A percentile compares a stretch with the other conserved stretches of the same genome.
phyloP scores from a whole-genome alignment of 2,329 filamentous ascomycete species.

The Talaromyces marneffei region DNA sequence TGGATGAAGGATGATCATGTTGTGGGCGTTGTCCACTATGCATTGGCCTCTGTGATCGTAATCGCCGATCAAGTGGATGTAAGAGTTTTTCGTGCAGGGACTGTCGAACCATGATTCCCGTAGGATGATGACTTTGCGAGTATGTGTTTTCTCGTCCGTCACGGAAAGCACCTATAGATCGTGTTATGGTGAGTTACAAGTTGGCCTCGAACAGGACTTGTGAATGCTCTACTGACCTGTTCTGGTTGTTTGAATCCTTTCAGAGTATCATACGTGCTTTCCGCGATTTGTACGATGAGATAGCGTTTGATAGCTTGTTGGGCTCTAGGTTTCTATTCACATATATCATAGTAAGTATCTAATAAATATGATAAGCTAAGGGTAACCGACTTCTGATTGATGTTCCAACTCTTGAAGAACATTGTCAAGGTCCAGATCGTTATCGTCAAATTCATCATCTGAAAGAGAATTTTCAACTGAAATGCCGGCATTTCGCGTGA shows the following conservation, averaged over 20 bases:
- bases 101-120: conserved; percentile 85
- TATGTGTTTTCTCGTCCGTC: conserved; percentile 66
- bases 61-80: conserved; percentile 78
- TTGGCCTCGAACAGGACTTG: background rate
- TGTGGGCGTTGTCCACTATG: conserved; percentile 73
- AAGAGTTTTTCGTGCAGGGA: conserved; percentile 65
- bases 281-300: conserved; percentile 67
- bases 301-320: conserved; percentile 77
- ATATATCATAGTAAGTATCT: conserved; percentile 56
- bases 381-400: conserved; percentile 61
- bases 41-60: conserved; percentile 68
- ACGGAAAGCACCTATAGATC: conserved; percentile 65
- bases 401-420: conserved; percentile 56
- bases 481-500: background rate
- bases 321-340: conserved; percentile 59
- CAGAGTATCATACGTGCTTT: conserved; percentile 61
- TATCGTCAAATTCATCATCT: conserved; percentile 65
- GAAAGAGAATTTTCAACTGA: background rate
- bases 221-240: conserved; percentile 54
- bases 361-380: conserved; percentile 27
- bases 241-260: conserved; percentile 57
- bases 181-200: conserved; percentile 3
- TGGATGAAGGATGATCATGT: conserved; percentile 86
- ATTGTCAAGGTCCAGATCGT: conserved; percentile 57
- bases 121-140: conserved; percentile 64